Conservation (phyloP, 164 flowering plant genomes). For the Litsea cubeba region DNA sequence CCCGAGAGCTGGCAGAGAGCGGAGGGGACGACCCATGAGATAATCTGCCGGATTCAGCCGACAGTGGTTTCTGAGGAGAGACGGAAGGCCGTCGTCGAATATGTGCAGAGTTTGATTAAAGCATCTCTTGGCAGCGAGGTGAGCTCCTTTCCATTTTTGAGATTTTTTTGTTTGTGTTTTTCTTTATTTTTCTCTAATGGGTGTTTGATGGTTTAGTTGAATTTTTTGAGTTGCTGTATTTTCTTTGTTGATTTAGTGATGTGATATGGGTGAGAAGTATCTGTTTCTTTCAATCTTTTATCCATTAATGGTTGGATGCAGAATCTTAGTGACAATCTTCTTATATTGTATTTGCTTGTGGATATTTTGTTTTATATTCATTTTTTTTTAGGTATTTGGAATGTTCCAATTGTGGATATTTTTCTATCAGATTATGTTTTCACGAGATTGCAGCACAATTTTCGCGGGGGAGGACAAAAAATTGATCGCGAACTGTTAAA, state of each 20-base stretch:
- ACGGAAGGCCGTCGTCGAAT: conserved; percentile 59
- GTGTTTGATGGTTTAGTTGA: not conserved
- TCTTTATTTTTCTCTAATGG: not conserved
- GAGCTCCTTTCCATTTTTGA: conserved; percentile 7
- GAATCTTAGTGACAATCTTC: too few species aligned
- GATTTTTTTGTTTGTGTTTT: not conserved
- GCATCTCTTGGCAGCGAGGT: conserved; percentile 57
- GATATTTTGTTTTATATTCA: too few species aligned
- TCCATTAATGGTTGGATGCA: too few species aligned
- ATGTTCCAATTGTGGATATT: too few species aligned
- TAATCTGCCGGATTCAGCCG: conserved; percentile 26
- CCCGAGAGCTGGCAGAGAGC: conserved; percentile 29
- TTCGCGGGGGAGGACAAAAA: too few species aligned
- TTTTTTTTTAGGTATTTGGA: too few species aligned
- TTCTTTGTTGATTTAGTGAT: too few species aligned
- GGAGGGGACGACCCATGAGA: conserved; percentile 23
- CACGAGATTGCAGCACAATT: too few species aligned
- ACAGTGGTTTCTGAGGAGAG: conserved; percentile 39
- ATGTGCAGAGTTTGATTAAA: conserved; percentile 57
- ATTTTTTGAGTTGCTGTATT: not conserved
- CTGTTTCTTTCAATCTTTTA: not conserved
- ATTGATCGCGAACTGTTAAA: too few species aligned
- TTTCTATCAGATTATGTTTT: too few species aligned
- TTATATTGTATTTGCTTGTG: too few species aligned
- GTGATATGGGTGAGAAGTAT: not conserved